Conservation (phyloP, 352 stramenopile genomes). For the Peronospora destructor region DNA sequence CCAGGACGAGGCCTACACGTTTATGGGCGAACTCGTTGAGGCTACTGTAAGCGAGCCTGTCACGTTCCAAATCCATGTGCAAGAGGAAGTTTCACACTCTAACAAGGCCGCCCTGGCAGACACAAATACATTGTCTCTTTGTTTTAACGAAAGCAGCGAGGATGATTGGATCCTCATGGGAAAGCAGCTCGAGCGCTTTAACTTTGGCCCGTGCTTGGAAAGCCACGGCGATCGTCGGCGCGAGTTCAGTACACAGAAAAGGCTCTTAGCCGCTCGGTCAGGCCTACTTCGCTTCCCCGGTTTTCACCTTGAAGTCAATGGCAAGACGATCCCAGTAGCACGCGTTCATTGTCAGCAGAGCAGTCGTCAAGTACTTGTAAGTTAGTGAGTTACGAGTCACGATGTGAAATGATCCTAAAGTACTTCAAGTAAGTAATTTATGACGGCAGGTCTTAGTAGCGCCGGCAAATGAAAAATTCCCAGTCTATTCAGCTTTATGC, state of each 20-base stretch:
- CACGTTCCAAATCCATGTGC: conserved; percentile 41
- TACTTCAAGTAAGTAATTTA: conserved; percentile 2
- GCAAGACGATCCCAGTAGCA: conserved; percentile 14
- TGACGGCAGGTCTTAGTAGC: not conserved
- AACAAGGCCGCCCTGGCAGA: conserved; percentile 3
- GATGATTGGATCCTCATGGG: conserved; percentile 65
- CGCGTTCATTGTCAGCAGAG: conserved; percentile 38
- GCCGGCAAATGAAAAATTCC: not conserved
- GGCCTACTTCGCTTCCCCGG: conserved; percentile 45
- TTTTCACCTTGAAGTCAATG: conserved; percentile 37
- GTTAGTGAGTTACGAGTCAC: conserved; percentile 7
- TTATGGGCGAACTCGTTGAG: conserved; percentile 11
- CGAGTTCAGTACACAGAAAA: conserved; percentile 37
- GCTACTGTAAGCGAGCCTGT: conserved; percentile 35
- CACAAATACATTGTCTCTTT: conserved; percentile 28
- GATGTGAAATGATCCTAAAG: conserved; percentile 10
- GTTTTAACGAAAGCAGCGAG: conserved; percentile 42
- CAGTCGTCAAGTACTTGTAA: conserved; percentile 33
- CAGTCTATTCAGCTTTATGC: conserved; percentile 7
- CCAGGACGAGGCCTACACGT: conserved; percentile 2
- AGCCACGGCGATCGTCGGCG: conserved; percentile 10
- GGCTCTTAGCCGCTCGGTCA: conserved; percentile 38
- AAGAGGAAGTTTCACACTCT: conserved; percentile 13
- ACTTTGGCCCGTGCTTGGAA: conserved; percentile 12
- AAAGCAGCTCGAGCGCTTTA: conserved; percentile 49